Percentiles rank a stretch among this genome's conserved stretches.
Evolutionary conservation across 805 yeast species (phyloP).

Genomic region (Candida sanyiensis): DNA sequence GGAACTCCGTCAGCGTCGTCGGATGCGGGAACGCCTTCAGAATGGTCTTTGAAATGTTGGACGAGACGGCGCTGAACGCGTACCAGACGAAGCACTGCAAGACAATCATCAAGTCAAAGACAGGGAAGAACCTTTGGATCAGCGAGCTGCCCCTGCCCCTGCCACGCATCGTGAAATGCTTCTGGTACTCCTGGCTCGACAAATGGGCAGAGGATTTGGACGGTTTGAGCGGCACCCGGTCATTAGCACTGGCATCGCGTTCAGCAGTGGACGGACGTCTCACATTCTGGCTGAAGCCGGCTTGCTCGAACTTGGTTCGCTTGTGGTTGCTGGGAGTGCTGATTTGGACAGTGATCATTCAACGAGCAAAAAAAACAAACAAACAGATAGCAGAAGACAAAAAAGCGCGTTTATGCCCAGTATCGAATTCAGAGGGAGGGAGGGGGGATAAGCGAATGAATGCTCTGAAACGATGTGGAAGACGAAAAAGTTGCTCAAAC

Average conservation of each 20-base stretch:
- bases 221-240: conserved; percentile 17
- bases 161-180: conserved; percentile 21
- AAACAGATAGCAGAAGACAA: too few relatives aligned
- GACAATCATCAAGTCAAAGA: conserved; percentile 38
- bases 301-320: conserved; percentile 5
- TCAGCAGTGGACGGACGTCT: too few relatives aligned
- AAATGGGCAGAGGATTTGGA: conserved; percentile 24
- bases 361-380: too few relatives aligned
- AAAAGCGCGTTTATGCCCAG: too few relatives aligned
- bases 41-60: conserved; percentile 75
- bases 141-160: conserved; percentile 11
- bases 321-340: conserved; percentile 8
- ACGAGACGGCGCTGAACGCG: conserved; percentile 69
- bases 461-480: too few relatives aligned
- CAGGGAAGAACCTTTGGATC: conserved; percentile 24
- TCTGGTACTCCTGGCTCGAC: conserved; percentile 21
- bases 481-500: too few relatives aligned
- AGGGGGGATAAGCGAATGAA: too few relatives aligned
- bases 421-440: too few relatives aligned
- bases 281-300: conserved; percentile 4
- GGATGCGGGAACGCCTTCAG: conserved; percentile 69
- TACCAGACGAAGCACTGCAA: conserved; percentile 75
- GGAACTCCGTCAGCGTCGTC: conserved; percentile 83
- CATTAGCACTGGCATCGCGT: neutral
- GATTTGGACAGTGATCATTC: conserved; percentile 11